Base-by-base conservation (phyloP, 495 filamentous ascomycete genomes). In the Tuber aestivum region DNA sequence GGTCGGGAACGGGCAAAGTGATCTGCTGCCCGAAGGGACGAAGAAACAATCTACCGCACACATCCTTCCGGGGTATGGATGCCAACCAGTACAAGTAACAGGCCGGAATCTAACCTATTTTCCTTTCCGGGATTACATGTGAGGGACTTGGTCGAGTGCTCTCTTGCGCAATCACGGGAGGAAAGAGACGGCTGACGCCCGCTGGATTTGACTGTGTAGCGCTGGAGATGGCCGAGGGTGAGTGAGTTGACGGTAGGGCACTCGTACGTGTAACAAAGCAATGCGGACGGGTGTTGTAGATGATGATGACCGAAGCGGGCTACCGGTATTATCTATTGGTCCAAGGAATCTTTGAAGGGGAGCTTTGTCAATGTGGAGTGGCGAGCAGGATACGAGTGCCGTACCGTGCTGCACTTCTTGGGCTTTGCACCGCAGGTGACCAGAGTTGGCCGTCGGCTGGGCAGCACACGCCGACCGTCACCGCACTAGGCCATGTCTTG, bases 101-200 rank as follows among this genome's bases (percentile, higher is more conserved):
- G n/a, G 18, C 56, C 12, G 27, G 27, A 32, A 65, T 32, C 56
- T 32, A 32, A 32, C 12, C 56, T 27, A 56, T 56, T 2, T 14
- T 32, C 56, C 56, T 9, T 32, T 6, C 56, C n/a, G n/a, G 56
- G 56, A 65, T 65, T 65, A 18, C 56, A 32, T 65, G 56, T 65
- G 56, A 65, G 56, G 56, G 56, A 32, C 56, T 65, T n/a, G n/a
- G n/a, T n/a, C n/a, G n/a, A n/a, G n/a, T 65, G 32, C n/a, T 65
- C 27, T 61, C 50, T 61, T 65, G 56, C 56, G 56, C 27, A 65
- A 65, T 65, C 12, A 18, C 48, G 27, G n/a, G n/a, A 32, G 27
- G 56, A 32, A 32, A 65, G 56, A 32, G 56, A 5, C 56, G 56
- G 27, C 12, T 16, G 32, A 65, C 27, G 27, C 10, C 56, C 56